These are phyloP conservation scores for Keqinozyma sinolaborantium DNA, from an alignment of 1,139 yeast genomes.

Conservation along the genomic window DNA sequence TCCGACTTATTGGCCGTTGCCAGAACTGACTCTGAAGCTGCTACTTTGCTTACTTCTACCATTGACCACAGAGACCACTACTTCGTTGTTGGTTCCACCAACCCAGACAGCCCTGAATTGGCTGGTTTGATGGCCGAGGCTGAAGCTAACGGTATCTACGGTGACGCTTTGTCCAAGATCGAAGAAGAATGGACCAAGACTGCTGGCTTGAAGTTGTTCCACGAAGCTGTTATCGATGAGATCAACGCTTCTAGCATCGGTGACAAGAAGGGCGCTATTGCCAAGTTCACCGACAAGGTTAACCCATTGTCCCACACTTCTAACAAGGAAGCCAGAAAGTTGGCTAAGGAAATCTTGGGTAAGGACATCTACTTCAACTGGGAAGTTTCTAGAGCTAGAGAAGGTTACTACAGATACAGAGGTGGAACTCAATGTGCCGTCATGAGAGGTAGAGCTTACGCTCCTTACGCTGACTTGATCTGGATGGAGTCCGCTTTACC, in stretches of 20 bases:
- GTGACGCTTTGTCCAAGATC: constrained; percentile 64
- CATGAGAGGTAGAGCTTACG: constrained; percentile 94
- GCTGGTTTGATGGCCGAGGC: constrained; percentile 80
- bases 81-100: constrained; percentile 87
- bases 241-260: constrained; percentile 59
- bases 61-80: constrained; percentile 94
- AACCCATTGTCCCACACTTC: constrained; percentile 75
- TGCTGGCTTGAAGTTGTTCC: constrained; percentile 86
- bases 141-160: constrained; percentile 69
- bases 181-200: constrained; percentile 81
- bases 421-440: constrained; percentile 98
- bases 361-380: constrained; percentile 88
- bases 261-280: constrained; percentile 65
- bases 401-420: constrained; percentile 93
- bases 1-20: constrained; percentile 85
- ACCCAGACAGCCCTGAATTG: constrained; percentile 73
- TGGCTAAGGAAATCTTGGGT: constrained; percentile 77
- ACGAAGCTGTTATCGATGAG: constrained; percentile 87
- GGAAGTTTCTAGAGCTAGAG: constrained; percentile 95
- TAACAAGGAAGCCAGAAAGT: constrained; percentile 72
- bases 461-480: constrained; percentile 92
- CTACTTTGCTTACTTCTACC: constrained; percentile 88
- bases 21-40: constrained; percentile 97
- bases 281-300: constrained; percentile 64
- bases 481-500: constrained; percentile 99